Percentiles rank a stretch among this genome's conserved stretches.
phyloP scores from a whole-genome alignment of 176 grass and related monocot species.

The Phoenix dactylifera region DNA sequence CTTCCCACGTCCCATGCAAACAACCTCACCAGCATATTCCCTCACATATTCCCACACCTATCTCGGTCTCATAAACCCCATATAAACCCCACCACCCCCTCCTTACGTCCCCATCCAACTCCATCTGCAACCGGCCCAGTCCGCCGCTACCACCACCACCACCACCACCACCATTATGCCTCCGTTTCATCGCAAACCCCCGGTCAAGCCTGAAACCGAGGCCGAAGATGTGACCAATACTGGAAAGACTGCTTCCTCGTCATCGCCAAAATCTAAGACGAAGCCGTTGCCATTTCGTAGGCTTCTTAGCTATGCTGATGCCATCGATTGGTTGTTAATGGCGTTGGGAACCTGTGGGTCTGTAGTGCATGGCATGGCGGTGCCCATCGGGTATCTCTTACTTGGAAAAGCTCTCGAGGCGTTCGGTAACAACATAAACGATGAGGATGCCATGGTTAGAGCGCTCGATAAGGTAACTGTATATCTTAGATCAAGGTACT shows the following conservation, averaged over 20 bases:
- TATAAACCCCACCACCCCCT: too few species aligned
- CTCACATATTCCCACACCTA: too few species aligned
- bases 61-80: too few species aligned
- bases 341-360: slow-evolving; percentile 41
- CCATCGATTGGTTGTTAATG: slow-evolving; percentile 45
- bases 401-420: slow-evolving; percentile 54
- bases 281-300: slow-evolving; percentile 32
- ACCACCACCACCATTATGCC: too few species aligned
- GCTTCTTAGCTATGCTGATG: slow-evolving; percentile 44
- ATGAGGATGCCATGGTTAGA: slow-evolving; percentile 35
- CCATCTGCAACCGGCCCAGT: too few species aligned
- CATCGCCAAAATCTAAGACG: background rate
- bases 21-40: too few species aligned
- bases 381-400: slow-evolving; percentile 46
- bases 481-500: background rate
- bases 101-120: too few species aligned
- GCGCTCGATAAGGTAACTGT: slow-evolving; percentile 34
- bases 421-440: slow-evolving; percentile 47
- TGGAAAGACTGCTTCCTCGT: background rate
- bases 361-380: slow-evolving; percentile 50
- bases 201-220: background rate
- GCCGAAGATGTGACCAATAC: background rate
- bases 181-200: too few species aligned
- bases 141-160: too few species aligned
- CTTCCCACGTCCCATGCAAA: too few species aligned